phyloP scores from a whole-genome alignment of 2,329 filamentous ascomycete species.

The Pseudogymnoascus sp. region DNA sequence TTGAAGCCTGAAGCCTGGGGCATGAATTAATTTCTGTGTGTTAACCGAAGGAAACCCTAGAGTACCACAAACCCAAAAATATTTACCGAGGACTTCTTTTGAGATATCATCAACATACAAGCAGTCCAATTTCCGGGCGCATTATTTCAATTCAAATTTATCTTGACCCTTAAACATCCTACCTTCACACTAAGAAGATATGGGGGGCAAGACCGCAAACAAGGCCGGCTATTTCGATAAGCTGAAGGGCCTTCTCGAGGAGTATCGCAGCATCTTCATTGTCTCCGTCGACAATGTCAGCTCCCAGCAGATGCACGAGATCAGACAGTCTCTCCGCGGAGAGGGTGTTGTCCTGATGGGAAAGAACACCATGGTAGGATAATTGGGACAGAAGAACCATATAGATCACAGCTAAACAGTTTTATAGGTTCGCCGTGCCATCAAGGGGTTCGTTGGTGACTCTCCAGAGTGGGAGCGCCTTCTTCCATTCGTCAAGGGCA shows the following conservation, averaged over 20 bases:
- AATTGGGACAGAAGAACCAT: constrained; percentile 8
- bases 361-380: constrained; percentile 97
- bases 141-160: constrained; percentile 17
- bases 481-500: constrained; percentile 91
- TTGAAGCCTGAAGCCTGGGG: not conserved
- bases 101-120: constrained; percentile 11
- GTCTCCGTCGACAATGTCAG: constrained; percentile 98
- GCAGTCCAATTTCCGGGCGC: constrained; percentile 15
- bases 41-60: constrained; percentile 8
- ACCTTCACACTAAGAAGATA: constrained; percentile 94
- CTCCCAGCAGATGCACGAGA: constrained; percentile 99
- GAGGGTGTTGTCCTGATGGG: constrained; percentile 97
- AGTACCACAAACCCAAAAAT: constrained; percentile 6
- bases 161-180: constrained; percentile 94
- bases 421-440: constrained; percentile 78
- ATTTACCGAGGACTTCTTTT: constrained; percentile 10
- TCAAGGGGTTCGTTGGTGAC: constrained; percentile 88
- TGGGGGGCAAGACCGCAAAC: constrained; percentile 93
- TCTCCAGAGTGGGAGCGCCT: constrained; percentile 97
- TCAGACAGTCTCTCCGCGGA: constrained; percentile 82
- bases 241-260: constrained; percentile 94
- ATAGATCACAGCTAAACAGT: not conserved
- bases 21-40: not conserved
- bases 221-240: constrained; percentile 99
- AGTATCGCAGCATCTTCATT: constrained; percentile 97